Percentiles rank a stretch among this genome's conserved stretches.
These are phyloP conservation scores for Fusarium sp. DNA, from an alignment of 2,329 filamentous ascomycete species.

Conservation along the genomic window DNA sequence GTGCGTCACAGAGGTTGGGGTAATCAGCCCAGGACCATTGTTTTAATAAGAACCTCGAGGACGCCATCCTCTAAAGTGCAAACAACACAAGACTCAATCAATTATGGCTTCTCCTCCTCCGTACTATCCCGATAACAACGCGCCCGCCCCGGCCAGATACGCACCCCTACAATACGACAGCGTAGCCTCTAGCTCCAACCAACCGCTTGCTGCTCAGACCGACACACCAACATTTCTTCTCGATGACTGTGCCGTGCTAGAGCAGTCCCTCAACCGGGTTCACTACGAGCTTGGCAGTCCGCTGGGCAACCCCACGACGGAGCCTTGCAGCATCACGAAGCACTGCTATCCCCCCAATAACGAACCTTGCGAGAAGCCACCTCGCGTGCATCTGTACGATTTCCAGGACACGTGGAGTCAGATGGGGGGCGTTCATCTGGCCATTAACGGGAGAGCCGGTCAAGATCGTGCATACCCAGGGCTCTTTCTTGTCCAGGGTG, in stretches of 20 bases:
- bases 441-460: neutral
- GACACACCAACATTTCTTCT: neutral
- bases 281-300: neutral
- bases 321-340: neutral
- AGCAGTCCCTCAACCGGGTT: neutral
- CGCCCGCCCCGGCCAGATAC: neutral
- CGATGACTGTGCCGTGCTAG: neutral
- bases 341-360: neutral
- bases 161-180: neutral
- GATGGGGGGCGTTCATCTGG: neutral
- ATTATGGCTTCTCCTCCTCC: neutral
- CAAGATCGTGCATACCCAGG: neutral
- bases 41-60: neutral
- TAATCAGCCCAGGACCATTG: neutral
- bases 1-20: neutral
- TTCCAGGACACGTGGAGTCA: neutral
- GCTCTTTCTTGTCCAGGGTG: neutral
- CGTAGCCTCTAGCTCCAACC: neutral
- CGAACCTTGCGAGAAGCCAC: neutral
- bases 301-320: neutral
- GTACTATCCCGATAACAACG: neutral
- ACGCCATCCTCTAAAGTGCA: neutral
- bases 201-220: neutral
- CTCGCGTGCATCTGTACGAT: neutral
- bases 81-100: neutral